Evolutionary conservation across 2,329 filamentous ascomycete species (phyloP), one percentile per base, ranked within the genome.

Genomic region (Annulohypoxylon truncatum): DNA sequence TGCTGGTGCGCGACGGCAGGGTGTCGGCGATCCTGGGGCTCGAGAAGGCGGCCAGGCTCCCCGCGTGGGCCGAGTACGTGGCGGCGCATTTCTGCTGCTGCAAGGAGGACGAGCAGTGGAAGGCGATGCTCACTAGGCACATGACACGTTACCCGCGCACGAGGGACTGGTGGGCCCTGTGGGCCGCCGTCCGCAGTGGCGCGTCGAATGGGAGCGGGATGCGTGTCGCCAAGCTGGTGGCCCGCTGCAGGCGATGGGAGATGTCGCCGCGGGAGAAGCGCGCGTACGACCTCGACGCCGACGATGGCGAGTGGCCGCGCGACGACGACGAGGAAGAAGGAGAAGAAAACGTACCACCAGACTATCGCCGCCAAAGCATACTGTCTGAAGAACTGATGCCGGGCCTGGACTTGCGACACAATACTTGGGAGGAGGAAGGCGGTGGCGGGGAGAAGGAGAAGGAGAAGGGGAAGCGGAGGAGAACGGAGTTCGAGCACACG

Each of bases 71-170:
- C 13, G 74, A 75, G 53, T 15, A 65, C 44, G 69, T 73, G 15
- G 66, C 68, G 13, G 54, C 68, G 47, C 69, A 71, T 31, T 74
- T 75, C 56, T 75, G 72, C 56, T 68, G 54, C 65, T 73, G 72
- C 52, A 24, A 53, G 31, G 74, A 75, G 48, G 73, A 75, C 46
- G 70, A 71, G 62, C 68, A 72, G 60, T 75, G 73, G 73, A 75
- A 75, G 53, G 59, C 61, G 10, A 44, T 75, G 35, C 62, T 75
- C 31, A 71, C 57, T 22, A 57, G 38, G n/a, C 55, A 71, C 22
- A 68, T 69, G 57, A 64, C 60, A 31, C 52, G 61, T 33, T 66
- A 71, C 33, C 61, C 55, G 6, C 52, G 61, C 9, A 70, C 69
- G 28, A 67, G 69, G 18, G 73, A 74, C 48, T 75, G 74, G 73